These are phyloP conservation scores for Stropharia rugosoannulata DNA, from an alignment of 768 basidiomycete species.

Conservation along the genomic window DNA sequence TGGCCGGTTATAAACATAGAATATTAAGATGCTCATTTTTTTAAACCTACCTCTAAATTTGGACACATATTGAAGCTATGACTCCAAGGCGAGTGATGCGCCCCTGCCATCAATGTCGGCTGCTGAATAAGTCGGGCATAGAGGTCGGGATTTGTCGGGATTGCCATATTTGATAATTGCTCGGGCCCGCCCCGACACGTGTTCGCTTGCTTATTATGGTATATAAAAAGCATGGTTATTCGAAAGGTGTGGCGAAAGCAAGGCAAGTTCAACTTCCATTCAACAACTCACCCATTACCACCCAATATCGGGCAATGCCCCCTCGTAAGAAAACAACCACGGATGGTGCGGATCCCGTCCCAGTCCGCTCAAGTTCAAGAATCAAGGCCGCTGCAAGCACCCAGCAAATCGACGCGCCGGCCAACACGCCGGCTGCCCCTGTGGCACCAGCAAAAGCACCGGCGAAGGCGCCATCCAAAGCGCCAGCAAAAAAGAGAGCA, in stretches of 20 bases:
- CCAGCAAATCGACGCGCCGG: not conserved
- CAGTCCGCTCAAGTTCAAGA: constrained; percentile 7
- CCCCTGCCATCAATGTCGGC: no score
- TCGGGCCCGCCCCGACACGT: constrained; percentile 5
- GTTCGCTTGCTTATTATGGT: not conserved
- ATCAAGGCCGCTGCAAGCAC: constrained; percentile 2
- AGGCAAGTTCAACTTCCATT: not conserved
- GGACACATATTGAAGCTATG: no score
- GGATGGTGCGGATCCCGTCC: not conserved
- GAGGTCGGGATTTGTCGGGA: not conserved
- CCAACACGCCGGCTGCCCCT: not conserved
- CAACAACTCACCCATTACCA: not conserved
- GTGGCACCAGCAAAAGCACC: not conserved
- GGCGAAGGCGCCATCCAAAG: not conserved
- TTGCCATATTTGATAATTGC: not conserved
- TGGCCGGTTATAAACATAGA: no score
- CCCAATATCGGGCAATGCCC: not conserved
- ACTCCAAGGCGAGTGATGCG: no score
- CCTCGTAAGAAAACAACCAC: constrained; percentile 9
- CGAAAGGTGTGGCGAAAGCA: no score
- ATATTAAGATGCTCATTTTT: no score
- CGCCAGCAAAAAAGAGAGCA: not conserved
- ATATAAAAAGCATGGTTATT: not conserved
- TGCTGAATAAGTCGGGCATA: not conserved
- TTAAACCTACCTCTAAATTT: no score